Evolutionary conservation across 129 eudicot genomes (phyloP), one percentile per base, ranked within the genome.

Genomic region (Tanacetum coccineum): DNA sequence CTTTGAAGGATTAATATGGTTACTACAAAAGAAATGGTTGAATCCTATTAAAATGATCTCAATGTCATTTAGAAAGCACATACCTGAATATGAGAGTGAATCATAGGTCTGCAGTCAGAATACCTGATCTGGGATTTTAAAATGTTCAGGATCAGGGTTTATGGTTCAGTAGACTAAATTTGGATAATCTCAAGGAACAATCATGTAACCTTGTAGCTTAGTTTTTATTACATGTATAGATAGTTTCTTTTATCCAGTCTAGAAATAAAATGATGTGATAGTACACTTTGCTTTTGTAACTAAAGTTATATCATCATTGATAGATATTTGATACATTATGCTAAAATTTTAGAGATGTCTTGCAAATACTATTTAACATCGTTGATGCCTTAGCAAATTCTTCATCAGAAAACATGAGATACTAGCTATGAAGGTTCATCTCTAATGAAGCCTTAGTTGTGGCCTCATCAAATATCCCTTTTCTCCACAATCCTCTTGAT

Each of bases 241-340:
- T 22, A 17, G 68, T 64, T 42, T 19, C 51, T 62, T 17, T 40
- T n/a, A 39, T 40, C 25, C 7, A 28, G 32, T 63, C 20, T 26
- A 61, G 12, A 8, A 70, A 30, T 46, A 21, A 25, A 25, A 30
- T 65, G 58, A 12, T 64, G 6, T 18, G 13, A 64, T 65, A 51
- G 15, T 19, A 51, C 19, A 30, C 0, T 40, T 36, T 50, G 44
- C 36, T 50, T 72, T 49, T 25, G 28, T 26, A 64, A 53, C 32
- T 20, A 26, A 62, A 68, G 44, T 10, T 53, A 18, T 46, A 22
- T 68, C 59, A 14, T 82, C 56, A 40, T 26, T 59, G 44, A 32
- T 91, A 92, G 98, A 77, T 92, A 69, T 92, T 92, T 86, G 98
- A 92, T 87, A 92, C 84, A 77, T 77, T 92, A 70, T 88, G 86